Conservation (phyloP, 257 asterid species). For the Ballota nigra region DNA sequence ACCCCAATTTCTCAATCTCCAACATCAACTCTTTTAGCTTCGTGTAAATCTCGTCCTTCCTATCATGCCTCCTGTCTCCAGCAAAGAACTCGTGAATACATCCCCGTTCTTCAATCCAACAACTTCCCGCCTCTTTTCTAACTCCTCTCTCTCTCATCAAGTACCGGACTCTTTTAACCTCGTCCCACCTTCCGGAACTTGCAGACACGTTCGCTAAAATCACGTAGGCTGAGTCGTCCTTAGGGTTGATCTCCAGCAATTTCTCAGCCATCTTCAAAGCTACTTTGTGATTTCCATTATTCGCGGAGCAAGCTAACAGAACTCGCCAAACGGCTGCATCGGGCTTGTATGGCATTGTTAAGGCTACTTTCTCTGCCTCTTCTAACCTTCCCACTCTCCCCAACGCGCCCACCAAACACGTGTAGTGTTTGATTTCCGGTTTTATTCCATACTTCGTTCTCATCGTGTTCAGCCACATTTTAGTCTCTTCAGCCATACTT, state of each 20-base stretch:
- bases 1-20: constrained; percentile 62
- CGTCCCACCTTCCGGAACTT: constrained; percentile 54
- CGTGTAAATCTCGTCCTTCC: constrained; percentile 54
- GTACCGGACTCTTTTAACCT: constrained; percentile 55
- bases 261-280: constrained; percentile 59
- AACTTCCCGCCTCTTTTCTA: constrained; percentile 65
- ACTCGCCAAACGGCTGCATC: constrained; percentile 86
- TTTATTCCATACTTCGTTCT: constrained; percentile 35
- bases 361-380: constrained; percentile 66
- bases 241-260: constrained; percentile 56
- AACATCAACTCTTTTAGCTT: constrained; percentile 52
- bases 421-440: constrained; percentile 75
- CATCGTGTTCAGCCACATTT: constrained; percentile 67
- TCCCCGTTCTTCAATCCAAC: constrained; percentile 75
- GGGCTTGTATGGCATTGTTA: constrained; percentile 63
- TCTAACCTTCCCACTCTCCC: constrained; percentile 59
- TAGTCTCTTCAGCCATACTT: constrained; percentile 49
- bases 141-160: constrained; percentile 62
- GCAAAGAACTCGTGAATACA: constrained; percentile 59
- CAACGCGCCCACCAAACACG: constrained; percentile 65
- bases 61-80: constrained; percentile 55
- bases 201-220: constrained; percentile 61
- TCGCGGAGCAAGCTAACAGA: constrained; percentile 44
- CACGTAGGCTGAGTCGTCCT: constrained; percentile 81
- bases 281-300: constrained; percentile 27